Evolutionary conservation across 805 yeast species (phyloP), one percentile per base, ranked within the genome.

Genomic region (Teunomyces funiuensis): DNA sequence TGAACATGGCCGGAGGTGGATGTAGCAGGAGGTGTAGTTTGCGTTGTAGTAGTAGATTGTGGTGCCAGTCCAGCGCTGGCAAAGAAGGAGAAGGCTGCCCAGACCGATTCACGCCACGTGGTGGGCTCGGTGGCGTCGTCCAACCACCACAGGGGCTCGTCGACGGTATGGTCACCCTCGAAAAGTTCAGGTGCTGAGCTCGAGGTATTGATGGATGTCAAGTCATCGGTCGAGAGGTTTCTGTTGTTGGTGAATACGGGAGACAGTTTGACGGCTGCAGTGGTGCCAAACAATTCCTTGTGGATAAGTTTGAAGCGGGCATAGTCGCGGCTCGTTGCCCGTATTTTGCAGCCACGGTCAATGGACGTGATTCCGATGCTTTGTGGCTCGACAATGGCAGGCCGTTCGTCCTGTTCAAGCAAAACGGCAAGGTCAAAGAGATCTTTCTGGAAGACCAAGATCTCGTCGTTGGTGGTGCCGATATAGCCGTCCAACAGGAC

Each of bases 11-110:
- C 34, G 25, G 16, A 6, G 15, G 34, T 11, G 2, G n/a, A n/a
- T n/a, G n/a, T n/a, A n/a, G n/a, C n/a, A n/a, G n/a, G n/a, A n/a
- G n/a, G n/a, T n/a, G n/a, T n/a, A n/a, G n/a, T n/a, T n/a, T n/a
- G n/a, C n/a, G n/a, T n/a, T n/a, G n/a, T n/a, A n/a, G n/a, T n/a
- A n/a, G n/a, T n/a, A n/a, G n/a, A n/a, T n/a, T n/a, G n/a, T n/a
- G n/a, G n/a, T n/a, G 52, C 57, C 44, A 82, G 85, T 6, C 93
- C 95, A 1, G 93, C 91, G 22, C 85, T 76, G 2, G 95, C 95
- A 88, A 91, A 86, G 93, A 93, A 86, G 15, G 85, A 66, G 44
- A 85, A 74, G 0, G 89, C 89, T 40, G 76, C 69, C 85, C 86
- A 82, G 1, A 82, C 65, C 29, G 76, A 66, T 50, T 80, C 82